These are phyloP conservation scores for Trichosphaerium sp. DNA, from an alignment of 78 protist species.

Conservation along the genomic window DNA sequence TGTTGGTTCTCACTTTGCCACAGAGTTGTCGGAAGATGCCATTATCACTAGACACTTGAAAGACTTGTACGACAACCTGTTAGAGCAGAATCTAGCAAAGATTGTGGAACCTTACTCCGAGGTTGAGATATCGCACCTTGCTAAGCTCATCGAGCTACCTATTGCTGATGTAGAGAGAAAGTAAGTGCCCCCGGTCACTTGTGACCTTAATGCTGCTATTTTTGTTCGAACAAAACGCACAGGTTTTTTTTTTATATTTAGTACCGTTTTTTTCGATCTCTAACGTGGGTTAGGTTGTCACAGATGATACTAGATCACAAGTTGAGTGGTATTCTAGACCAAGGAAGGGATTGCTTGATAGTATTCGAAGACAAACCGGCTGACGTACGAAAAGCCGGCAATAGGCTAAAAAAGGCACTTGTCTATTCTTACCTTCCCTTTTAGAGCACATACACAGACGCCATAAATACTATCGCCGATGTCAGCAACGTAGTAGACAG, in stretches of 20 bases:
- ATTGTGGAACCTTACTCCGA: conserved; percentile 88
- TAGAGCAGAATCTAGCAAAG: conserved; percentile 80
- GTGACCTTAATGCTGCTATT: too few relatives aligned
- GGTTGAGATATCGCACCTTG: conserved; percentile 81
- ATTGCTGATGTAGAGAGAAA: conserved; percentile 63
- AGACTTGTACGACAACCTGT: conserved; percentile 72
- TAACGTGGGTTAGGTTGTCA: conserved; percentile 50
- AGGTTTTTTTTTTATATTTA: too few relatives aligned
- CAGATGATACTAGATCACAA: conserved; percentile 93
- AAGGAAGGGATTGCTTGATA: conserved; percentile 83
- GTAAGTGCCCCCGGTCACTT: not conserved
- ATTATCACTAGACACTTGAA: conserved; percentile 36
- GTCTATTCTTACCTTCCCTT: conserved; percentile 1
- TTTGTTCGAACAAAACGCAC: too few relatives aligned
- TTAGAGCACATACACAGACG: conserved; percentile 37
- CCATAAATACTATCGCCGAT: conserved; percentile 64
- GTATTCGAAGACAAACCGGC: conserved; percentile 57
- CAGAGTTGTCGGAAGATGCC: conserved; percentile 44
- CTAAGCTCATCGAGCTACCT: conserved; percentile 65
- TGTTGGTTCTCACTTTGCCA: not conserved
- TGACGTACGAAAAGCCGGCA: conserved; percentile 10
- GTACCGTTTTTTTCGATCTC: too few relatives aligned
- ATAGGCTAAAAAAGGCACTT: not conserved
- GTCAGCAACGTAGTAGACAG: conserved; percentile 68
- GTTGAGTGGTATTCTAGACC: conserved; percentile 90